Evolutionary conservation across 2,329 filamentous ascomycete species (phyloP), one percentile per base, ranked within the genome.

Genomic region (Exserohilum rostratum): DNA sequence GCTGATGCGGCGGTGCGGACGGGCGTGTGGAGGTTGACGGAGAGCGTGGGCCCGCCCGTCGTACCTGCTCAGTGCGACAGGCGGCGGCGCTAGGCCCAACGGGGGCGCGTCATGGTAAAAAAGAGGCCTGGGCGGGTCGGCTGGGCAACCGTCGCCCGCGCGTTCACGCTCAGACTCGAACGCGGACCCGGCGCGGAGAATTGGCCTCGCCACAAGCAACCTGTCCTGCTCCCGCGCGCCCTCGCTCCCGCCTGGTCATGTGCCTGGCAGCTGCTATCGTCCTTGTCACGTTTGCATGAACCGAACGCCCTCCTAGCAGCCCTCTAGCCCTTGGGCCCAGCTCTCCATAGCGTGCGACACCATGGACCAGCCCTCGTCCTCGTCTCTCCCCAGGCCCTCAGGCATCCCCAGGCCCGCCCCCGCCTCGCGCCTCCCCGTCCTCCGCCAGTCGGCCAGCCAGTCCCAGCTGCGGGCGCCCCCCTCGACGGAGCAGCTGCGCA

Each of bases 351-450:
- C 63, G 40, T 58, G 62, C 55, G 29, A 53, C 55, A 57, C 58
- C 49, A 75, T 76, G 73, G 73, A 76, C 39, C 64, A 61, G 6
- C 57, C 65, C 18, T 73, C 66, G 48, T 64, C 66, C 46, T 64
- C 66, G 49, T 60, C 66, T 54, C 66, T 65, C 43, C 55, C 66
- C 6, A 64, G 72, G 25, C 56, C 68, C 15, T 75, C 75, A 35
- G 71, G 68, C 46, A 69, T 85, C 46, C 83, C 83, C 54, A 78
- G 83, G 38, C 77, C 71, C 17, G 49, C 79, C 39, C 77, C 71
- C 11, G 46, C 79, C 38, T 85, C 83, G 18, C 79, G 80, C 60
- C 74, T 86, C 42, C 83, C 83, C 11, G 74, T 84, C 57, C 82
- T 73, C 39, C 65, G 67, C 34, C 57, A 77, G 38, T 73, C 76